Conservation (phyloP, 352 stramenopile genomes). For the Phytophthora palmivora region DNA sequence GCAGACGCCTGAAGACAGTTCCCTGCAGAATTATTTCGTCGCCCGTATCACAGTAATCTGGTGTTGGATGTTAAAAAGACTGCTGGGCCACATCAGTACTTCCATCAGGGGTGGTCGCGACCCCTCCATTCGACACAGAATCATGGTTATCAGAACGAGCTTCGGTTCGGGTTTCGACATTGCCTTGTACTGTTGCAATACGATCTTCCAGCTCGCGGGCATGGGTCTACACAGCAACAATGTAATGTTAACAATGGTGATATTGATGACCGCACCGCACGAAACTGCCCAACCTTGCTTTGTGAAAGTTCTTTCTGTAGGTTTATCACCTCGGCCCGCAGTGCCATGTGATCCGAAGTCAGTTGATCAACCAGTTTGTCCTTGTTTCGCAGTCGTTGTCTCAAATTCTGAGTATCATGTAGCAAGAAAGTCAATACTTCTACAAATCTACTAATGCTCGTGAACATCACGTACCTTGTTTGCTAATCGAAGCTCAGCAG, state of each 20-base stretch:
- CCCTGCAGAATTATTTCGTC: conserved; percentile 7
- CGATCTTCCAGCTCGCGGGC: conserved; percentile 45
- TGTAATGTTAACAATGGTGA: conserved; percentile 5
- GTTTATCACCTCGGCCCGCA: conserved; percentile 61
- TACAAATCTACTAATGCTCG: not conserved
- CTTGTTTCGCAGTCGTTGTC: conserved; percentile 81
- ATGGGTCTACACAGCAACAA: conserved; percentile 30
- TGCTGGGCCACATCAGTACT: conserved; percentile 18
- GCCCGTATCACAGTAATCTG: conserved; percentile 7
- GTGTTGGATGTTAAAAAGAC: conserved; percentile 9
- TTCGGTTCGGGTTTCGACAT: conserved; percentile 6
- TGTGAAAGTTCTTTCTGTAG: conserved; percentile 68
- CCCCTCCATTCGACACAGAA: conserved; percentile 21
- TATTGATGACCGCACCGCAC: not conserved
- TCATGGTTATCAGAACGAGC: conserved; percentile 19
- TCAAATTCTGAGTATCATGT: conserved; percentile 67
- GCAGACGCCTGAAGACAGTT: conserved; percentile 23
- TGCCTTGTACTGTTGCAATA: conserved; percentile 14
- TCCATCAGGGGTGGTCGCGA: conserved; percentile 14
- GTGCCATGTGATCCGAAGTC: conserved; percentile 71
- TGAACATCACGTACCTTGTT: conserved; percentile 73
- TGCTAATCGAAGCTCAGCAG: conserved; percentile 78
- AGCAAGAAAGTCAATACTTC: not conserved
- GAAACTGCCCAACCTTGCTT: conserved; percentile 52
- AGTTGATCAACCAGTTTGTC: conserved; percentile 86